Evolutionary conservation across 2,329 filamentous ascomycete genomes (phyloP), one percentile per base, ranked within the genome.

Genomic region (Sporothrix schenckii): DNA sequence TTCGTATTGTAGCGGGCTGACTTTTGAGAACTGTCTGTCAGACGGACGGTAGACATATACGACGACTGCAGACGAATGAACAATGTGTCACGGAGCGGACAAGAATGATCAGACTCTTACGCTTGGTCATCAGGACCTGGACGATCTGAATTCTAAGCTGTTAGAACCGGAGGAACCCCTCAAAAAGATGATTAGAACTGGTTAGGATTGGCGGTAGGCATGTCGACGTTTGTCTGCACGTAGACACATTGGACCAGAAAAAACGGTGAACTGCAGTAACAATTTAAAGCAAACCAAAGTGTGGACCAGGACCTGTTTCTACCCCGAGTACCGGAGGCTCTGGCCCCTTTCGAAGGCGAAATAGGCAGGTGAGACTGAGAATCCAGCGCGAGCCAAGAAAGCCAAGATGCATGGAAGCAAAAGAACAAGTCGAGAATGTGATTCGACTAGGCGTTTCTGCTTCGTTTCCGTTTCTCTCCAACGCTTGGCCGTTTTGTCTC

Each of bases 321-420:
- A n/a, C 50, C 65, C 65, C 49, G 65, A 67, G 54, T 21, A 67
- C 65, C 65, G 50, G 65, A 67, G 50, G 9, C n/a, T 13, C 34
- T 50, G 65, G 44, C 30, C 21, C 49, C 4, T 34, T 34, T 13
- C 49, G 10, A 4, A 21, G 50, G 34, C 34, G 34, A 47, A 56
- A 44, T 53, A 66, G 49, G 49, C 49, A 53, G 49, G 49, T 53
- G 47, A 34, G 3, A 49, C 24, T 39, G 24, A 21, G n/a, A 24
- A 14, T 11, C 39, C 39, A 49, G 16, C 41, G 60, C n/a, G 27
- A 52, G 63, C 61, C 61, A 66, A 66, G 63, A 34, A 21, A 21
- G 49, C 49, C 49, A 54, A 53, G 49, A 53, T 19, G 49, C 13
- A 27, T 61, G 56, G 63, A 66, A 65, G 61, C 41, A 27, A 41